A percentile compares a stretch with the other conserved stretches of the same genome.
Evolutionary conservation across 495 filamentous ascomycete genomes (phyloP).

Genomic region (Astrothelium macrocarpum): DNA sequence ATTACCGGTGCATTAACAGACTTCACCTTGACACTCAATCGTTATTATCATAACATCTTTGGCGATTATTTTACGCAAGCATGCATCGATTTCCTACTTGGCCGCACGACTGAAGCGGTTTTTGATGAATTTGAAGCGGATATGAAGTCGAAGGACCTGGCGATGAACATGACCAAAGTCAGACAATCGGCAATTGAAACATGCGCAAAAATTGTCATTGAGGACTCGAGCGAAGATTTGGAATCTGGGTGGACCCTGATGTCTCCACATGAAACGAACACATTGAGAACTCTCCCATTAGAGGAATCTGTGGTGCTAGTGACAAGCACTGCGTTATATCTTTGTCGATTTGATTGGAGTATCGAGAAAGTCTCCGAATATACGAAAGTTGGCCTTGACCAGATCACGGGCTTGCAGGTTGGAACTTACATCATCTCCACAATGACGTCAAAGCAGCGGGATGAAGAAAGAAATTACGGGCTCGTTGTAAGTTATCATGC

Average conservation of each 20-base stretch:
- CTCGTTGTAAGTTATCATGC: slow-evolving; percentile 67
- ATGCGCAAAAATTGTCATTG: slow-evolving; percentile 71
- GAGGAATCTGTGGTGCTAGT: slow-evolving; percentile 79
- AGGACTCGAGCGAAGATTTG: slow-evolving; percentile 72
- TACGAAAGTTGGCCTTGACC: slow-evolving; percentile 70
- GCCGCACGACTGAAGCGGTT: slow-evolving; percentile 69
- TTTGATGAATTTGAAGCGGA: slow-evolving; percentile 87
- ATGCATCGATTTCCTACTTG: slow-evolving; percentile 87
- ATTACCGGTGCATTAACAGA: slow-evolving; percentile 91
- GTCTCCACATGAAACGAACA: slow-evolving; percentile 56
- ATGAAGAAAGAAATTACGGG: slow-evolving; percentile 73
- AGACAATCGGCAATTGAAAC: slow-evolving; percentile 83
- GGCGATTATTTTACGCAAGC: slow-evolving; percentile 95
- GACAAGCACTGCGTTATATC: slow-evolving; percentile 75
- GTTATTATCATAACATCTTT: slow-evolving; percentile 70
- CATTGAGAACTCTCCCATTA: slow-evolving; percentile 56
- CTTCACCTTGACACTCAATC: slow-evolving; percentile 72
- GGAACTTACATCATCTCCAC: slow-evolving; percentile 88
- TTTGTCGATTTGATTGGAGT: slow-evolving; percentile 84
- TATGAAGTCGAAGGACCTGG: slow-evolving; percentile 80
- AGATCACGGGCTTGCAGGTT: slow-evolving; percentile 57
- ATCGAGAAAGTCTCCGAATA: slow-evolving; percentile 86
- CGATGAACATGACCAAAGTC: slow-evolving; percentile 70
- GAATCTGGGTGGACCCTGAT: slow-evolving; percentile 76
- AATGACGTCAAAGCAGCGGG: slow-evolving; percentile 58